phyloP scores from a whole-genome alignment of 352 stramenopile species.

The Albugo candida region DNA sequence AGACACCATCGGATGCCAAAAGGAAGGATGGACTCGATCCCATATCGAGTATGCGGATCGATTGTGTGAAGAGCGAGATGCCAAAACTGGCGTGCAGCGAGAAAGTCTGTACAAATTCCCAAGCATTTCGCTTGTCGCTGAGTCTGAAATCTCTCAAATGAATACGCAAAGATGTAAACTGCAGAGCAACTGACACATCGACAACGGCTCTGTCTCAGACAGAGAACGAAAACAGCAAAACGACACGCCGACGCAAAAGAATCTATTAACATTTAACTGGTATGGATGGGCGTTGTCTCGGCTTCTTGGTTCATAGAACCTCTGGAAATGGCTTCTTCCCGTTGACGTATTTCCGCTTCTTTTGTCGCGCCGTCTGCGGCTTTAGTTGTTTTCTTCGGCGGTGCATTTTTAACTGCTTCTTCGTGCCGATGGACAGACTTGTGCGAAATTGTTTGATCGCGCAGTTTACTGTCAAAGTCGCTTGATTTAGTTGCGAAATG shows the following conservation, averaged over 20 bases:
- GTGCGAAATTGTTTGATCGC: not conserved
- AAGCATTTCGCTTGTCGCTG: not conserved
- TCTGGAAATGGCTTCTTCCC: slow-evolving; percentile 32
- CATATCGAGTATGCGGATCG: slow-evolving; percentile 6
- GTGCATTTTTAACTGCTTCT: no score
- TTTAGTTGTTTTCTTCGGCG: no score
- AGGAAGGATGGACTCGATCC: slow-evolving; percentile 23
- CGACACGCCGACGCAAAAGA: no score
- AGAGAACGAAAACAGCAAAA: no score
- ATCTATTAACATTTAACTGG: no score
- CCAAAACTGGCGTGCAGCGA: not conserved
- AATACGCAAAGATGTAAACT: no score
- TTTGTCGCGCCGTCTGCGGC: slow-evolving; percentile 9
- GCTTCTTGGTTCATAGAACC: slow-evolving; percentile 40
- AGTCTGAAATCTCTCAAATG: not conserved
- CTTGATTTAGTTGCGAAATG: no score
- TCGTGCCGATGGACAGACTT: not conserved
- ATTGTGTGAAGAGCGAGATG: not conserved
- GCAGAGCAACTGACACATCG: no score
- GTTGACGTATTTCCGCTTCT: slow-evolving; percentile 18
- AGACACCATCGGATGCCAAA: slow-evolving; percentile 26
- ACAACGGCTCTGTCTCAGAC: no score
- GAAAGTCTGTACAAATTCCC: not conserved
- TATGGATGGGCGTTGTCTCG: slow-evolving; percentile 30
- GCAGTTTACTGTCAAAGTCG: no score